These are phyloP conservation scores for Benincasa hispida DNA, from an alignment of 306 rosid species.

Conservation along the genomic window DNA sequence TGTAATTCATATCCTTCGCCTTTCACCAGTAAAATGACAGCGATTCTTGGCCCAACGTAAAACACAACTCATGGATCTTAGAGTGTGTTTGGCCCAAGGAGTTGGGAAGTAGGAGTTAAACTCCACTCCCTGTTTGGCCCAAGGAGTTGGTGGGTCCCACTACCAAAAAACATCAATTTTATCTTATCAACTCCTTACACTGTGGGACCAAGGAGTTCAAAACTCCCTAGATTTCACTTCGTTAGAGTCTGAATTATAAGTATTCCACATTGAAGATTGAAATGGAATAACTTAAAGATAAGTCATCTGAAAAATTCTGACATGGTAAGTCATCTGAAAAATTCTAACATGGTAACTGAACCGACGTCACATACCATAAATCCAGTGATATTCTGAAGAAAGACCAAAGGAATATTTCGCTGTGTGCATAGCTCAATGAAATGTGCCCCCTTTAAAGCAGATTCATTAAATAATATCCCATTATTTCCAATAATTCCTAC, in stretches of 20 bases:
- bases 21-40: background rate
- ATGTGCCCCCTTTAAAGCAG: constrained; percentile 92
- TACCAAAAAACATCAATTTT: too few species aligned
- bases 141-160: too few species aligned
- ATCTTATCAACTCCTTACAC: too few species aligned
- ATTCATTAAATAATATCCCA: constrained; percentile 84
- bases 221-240: too few species aligned
- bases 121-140: too few species aligned
- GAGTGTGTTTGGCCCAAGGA: too few species aligned
- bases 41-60: background rate
- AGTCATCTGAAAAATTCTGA: too few species aligned
- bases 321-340: too few species aligned
- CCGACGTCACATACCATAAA: constrained; percentile 58
- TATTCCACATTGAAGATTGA: background rate
- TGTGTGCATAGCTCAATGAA: constrained; percentile 86
- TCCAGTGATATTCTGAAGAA: constrained; percentile 96
- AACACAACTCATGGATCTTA: background rate
- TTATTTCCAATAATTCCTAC: constrained; percentile 96
- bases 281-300: background rate
- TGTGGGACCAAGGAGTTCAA: too few species aligned
- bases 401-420: constrained; percentile 75
- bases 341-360: background rate
- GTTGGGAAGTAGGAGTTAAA: too few species aligned
- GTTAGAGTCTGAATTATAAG: background rate
- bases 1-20: background rate